phyloP scores from a whole-genome alignment of 2,329 filamentous ascomycete genomes.

The Sphaerulina populicola region DNA sequence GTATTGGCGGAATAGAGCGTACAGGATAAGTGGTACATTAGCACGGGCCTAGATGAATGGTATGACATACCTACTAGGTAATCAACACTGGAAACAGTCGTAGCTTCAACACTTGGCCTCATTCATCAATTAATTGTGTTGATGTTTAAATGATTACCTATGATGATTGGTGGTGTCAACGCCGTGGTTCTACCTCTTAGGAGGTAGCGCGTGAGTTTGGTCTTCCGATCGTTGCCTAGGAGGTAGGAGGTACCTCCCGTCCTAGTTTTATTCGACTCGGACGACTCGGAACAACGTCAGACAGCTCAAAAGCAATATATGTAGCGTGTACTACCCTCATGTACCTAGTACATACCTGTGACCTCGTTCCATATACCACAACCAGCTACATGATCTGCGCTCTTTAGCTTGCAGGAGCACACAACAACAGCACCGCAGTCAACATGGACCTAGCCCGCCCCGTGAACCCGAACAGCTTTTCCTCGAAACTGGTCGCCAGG shows the following conservation, averaged over 20 bases:
- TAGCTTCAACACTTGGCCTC: too few relatives aligned
- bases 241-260: too few relatives aligned
- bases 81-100: too few relatives aligned
- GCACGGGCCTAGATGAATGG: too few relatives aligned
- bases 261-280: neutral
- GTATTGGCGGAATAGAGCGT: conserved; percentile 27
- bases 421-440: neutral
- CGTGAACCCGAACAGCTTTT: conserved; percentile 26
- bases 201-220: neutral
- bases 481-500: conserved; percentile 24
- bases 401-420: neutral
- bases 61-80: too few relatives aligned
- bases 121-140: too few relatives aligned
- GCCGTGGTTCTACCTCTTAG: neutral
- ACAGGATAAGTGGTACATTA: neutral
- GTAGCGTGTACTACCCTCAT: too few relatives aligned
- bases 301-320: neutral
- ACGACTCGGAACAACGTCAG: neutral
- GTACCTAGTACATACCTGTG: neutral
- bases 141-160: neutral
- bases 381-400: neutral
- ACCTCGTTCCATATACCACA: too few relatives aligned
- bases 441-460: conserved; percentile 26
- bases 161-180: neutral
- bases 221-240: neutral